Base-by-base conservation (phyloP, 2,329 filamentous ascomycete species). In the Cladorrhinum sp. region DNA sequence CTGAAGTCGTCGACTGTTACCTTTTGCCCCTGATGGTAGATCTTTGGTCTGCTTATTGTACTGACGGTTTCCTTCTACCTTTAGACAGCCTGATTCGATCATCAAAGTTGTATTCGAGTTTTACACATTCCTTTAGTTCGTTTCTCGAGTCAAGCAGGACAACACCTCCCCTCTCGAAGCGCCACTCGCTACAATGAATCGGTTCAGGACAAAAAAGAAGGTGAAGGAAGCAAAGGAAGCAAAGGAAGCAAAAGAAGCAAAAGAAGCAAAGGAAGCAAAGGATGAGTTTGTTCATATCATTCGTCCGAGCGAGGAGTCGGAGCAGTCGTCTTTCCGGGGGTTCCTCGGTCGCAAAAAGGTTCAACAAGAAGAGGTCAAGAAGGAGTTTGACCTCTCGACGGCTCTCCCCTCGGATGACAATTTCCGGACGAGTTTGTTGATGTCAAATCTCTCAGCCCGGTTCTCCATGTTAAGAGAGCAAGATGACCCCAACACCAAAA, bases 391-490 rank as follows among this genome's bases (percentile, higher is more conserved):
- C 69, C 78, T 98, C 12, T 74, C 86, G 2, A 79, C 79, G 12
- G 93, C 86, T 0, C 79, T 99, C 2, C 95, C 95, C 1, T 82
- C 92, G 0, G 87, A 79, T 51, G 92, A 98, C 74, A 89, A 98
- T 71, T 98, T 99, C 75, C 86, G 95, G 60, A 99, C 95, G 2
- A 98, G 95, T 79, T 78, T 99, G 61, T 81, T 99, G 64, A 96
- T 99, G 93, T 93, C 92, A 0, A 93, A 93, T 48, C 82, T 99
- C 3, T 98, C 93, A 0, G 92, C 93, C 12, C 87, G 95, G 6
- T 99, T 99, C 74, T 98, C 93, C 67, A 98, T 98, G 93, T 79
- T 98, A 29, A 83, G 92, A 69, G 93, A 97, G 74, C 93, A 97
- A 73, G 93, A 97, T 72, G 92, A 97, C 69, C 93, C 93, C 1